These are phyloP conservation scores for Ascomycota sp. DNA, from an alignment of 2,329 filamentous ascomycete genomes.

Conservation along the genomic window DNA sequence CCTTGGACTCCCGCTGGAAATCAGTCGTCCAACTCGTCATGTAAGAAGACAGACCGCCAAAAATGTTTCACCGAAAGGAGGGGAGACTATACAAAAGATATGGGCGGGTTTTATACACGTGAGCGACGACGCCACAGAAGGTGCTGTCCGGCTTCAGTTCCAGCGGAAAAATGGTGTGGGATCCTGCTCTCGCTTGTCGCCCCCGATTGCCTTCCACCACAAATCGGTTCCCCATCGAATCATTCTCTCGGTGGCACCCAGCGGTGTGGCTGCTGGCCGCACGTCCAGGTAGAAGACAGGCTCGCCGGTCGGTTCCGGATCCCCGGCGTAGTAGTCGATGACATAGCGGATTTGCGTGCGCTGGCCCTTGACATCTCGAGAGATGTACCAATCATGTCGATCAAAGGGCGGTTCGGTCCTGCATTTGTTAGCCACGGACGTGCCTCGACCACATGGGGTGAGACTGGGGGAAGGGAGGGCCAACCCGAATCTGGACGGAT, in stretches of 20 bases:
- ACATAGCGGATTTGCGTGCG: conserved; percentile 73
- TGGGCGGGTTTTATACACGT: no score
- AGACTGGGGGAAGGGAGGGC: conserved; percentile 10
- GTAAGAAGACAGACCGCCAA: no score
- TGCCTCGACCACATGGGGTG: neutral
- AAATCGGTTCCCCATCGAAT: conserved; percentile 83
- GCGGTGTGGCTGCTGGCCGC: conserved; percentile 67
- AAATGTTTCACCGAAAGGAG: no score
- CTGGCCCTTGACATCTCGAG: conserved; percentile 46
- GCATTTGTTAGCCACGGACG: conserved; percentile 2
- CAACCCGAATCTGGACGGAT: conserved; percentile 60
- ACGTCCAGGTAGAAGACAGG: conserved; percentile 95
- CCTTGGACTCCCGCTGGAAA: no score
- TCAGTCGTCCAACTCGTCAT: no score
- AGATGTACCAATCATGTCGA: conserved; percentile 90
- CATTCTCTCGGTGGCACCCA: conserved; percentile 58
- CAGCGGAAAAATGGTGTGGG: conserved; percentile 13
- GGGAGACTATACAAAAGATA: no score
- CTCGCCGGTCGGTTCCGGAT: conserved; percentile 64
- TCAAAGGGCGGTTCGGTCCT: conserved; percentile 80
- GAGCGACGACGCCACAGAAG: no score
- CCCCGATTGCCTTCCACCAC: conserved; percentile 79
- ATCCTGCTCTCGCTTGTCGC: conserved; percentile 32
- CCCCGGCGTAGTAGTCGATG: conserved; percentile 87
- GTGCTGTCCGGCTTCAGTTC: neutral